Evolutionary conservation across 208 protist species (phyloP), one percentile per base, ranked within the genome.

Genomic region (Leishmania mexicana): DNA sequence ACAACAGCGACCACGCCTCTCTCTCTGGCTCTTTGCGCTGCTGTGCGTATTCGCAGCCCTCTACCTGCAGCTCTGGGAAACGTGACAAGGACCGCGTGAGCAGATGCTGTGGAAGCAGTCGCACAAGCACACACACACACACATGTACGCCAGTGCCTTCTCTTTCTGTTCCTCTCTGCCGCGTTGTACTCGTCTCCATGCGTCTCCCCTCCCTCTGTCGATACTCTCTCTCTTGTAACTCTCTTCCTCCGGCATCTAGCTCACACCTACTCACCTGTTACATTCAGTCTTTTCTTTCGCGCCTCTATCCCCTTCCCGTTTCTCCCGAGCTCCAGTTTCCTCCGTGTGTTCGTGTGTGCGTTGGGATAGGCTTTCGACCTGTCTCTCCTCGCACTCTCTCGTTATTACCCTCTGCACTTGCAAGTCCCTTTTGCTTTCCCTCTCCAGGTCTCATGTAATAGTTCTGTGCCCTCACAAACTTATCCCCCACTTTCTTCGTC

Each of bases 381-480:
- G 31, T 40, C 40, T 31, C 21, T 31, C 8, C 2, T 11, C 68
- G 35, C 35, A 17, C 68, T 49, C 38, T 45, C 7, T 49, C 60
- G 11, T 67, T 17, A 8, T 35, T 67, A 21, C 51, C 51, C 62
- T 68, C 28, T 40, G 62, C 62, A 40, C 68, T 49, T 47, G 8
- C 17, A 42, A 73, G 21, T 73, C 42, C 45, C 45, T 73, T 47
- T 71, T 70, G 21, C 21, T 82, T 8, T 76, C 24, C 58, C 38
- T 78, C 38, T 76, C 31, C 60, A 24, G 40, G 45, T 58, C 11
- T 54, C 74, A 31, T 76, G 42, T 60, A n/a, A 45, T 75, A 57
- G 70, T 45, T 75, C 77, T 65, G 4, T 19, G 31, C 62, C 62
- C 62, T 68, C 62, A 68, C 62, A 7, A 68, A 17, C 38, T 5